Conservation (phyloP, 805 yeast species). For the Wickerhamomyces ciferrii region DNA sequence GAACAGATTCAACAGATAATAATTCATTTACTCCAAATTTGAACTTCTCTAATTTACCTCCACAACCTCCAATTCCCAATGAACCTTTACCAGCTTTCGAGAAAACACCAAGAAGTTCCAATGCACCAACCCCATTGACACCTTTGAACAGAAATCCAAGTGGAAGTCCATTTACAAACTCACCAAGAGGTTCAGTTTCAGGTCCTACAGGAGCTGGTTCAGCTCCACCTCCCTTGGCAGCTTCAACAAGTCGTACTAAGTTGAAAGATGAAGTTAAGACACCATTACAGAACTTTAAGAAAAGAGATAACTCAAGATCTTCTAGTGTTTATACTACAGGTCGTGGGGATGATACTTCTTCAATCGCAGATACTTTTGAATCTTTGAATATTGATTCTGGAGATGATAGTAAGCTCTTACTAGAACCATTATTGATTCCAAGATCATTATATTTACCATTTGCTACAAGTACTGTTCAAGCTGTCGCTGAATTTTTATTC, state of each 20-base stretch:
- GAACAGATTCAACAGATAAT: conserved; percentile 21
- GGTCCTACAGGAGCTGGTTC: not conserved
- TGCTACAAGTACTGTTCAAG: conserved; percentile 52
- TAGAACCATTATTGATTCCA: conserved; percentile 65
- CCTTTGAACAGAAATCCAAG: conserved; percentile 4
- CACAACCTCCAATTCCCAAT: conserved; percentile 49
- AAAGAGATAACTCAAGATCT: conserved; percentile 14
- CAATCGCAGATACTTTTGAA: conserved; percentile 10
- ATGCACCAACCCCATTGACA: not conserved
- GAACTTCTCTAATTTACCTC: conserved; percentile 38
- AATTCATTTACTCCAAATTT: conserved; percentile 20
- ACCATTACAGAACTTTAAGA: conserved; percentile 11
- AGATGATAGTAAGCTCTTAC: conserved; percentile 16
- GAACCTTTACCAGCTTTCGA: conserved; percentile 38
- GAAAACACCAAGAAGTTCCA: conserved; percentile 1
- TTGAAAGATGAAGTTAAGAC: conserved; percentile 15
- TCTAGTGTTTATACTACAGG: conserved; percentile 8
- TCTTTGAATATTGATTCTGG: conserved; percentile 10
- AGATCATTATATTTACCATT: conserved; percentile 67
- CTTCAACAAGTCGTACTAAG: conserved; percentile 7
- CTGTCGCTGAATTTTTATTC: conserved; percentile 66
- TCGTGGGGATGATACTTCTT: conserved; percentile 9
- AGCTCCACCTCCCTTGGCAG: not conserved
- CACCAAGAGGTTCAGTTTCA: conserved; percentile 46
- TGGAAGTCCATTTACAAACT: conserved; percentile 11